Base-by-base conservation (phyloP, 2,329 filamentous ascomycete species). In the Canariomyces notabilis region DNA sequence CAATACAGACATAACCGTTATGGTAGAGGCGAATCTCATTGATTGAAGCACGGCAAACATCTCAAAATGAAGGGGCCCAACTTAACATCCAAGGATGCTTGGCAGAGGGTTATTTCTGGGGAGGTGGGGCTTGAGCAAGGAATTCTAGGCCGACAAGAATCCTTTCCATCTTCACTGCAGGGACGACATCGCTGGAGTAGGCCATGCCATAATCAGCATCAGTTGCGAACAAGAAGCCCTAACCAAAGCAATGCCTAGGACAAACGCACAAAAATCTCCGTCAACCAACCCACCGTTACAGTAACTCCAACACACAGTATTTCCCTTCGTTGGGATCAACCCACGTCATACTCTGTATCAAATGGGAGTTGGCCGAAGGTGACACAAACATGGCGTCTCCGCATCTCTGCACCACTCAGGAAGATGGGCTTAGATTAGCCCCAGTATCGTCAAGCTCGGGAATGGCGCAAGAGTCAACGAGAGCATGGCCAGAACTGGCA, bases 41-140 rank as follows among this genome's bases (percentile, higher is more conserved):
- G n/a, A n/a, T n/a, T n/a, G n/a, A n/a, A n/a, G n/a, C n/a, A n/a
- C n/a, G n/a, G n/a, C n/a, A n/a, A n/a, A n/a, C n/a, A n/a, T n/a
- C n/a, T 40, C 31, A 12, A 26, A 39, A 39, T 39, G 23, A 39
- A 31, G 37, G 16, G 37, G 22, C 36, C 37, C 19, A 21, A 38
- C 35, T 19, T 16, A 22, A 37, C n/a, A 20, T 37, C 33, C 33
- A 19, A 32, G 16, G 26, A n/a, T 31, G 18, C 51, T 50, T 53
- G 48, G 51, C 51, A 48, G 26, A 53, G 46, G 37, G 48, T 50
- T 51, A 53, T 53, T 51, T 53, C 48, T 23, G 29, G n/a, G n/a
- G n/a, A n/a, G 32, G 41, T 44, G 33, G 37, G 37, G 29, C 19
- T 48, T 12, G 19, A 48, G 29, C 44, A 43, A 31, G 48, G 48